Base-by-base conservation (phyloP, 129 eudicot species). In the Lonicera japonica region DNA sequence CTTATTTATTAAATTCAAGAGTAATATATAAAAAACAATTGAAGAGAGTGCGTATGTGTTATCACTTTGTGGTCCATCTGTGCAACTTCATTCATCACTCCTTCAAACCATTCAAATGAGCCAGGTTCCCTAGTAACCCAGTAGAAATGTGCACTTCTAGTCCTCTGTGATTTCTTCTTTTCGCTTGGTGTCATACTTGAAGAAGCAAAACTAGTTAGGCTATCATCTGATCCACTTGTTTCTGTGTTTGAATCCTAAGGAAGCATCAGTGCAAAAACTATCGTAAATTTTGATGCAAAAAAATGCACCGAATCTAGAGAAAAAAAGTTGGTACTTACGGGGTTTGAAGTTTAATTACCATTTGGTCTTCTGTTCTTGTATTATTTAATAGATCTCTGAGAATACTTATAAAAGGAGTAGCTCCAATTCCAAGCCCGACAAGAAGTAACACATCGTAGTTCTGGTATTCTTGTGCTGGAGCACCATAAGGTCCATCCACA, bases 381-480 rank as follows among this genome's bases (percentile, higher is more conserved):
- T 64, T 88, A 78, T 88, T 81, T 61, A 94, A 29, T 38, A 94
- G 82, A 78, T 94, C 99, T 67, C 83, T 79, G 39, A 94, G 95
- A 79, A 94, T 88, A 29, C 99, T 94, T 71, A 94, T 83, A 63
- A 94, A 94, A 25, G 99, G 99, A 18, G 99, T 94, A 18, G 99
- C 99, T 61, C 99, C 99, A 54, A 94, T 94, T 64, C 99, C 99
- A 50, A 94, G 83, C 25, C 99, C 99, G 41, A 94, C 95, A 21
- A 94, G 94, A 61, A 94, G 99, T 63, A 94, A 40, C 23, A 88
- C 95, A 51, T 94, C 99, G 54, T 94, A 94, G 74, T 94, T 88
- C 34, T 78, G 83, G 86, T 94, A 94, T 63, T 94, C 95, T 68
- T 94, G 99, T n/a, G 99, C 99, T 61, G 99, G 96, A 60, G 99